Evolutionary conservation across 179 eudicot species (phyloP), one percentile per base, ranked within the genome.

Genomic region (Camellia oleifera): DNA sequence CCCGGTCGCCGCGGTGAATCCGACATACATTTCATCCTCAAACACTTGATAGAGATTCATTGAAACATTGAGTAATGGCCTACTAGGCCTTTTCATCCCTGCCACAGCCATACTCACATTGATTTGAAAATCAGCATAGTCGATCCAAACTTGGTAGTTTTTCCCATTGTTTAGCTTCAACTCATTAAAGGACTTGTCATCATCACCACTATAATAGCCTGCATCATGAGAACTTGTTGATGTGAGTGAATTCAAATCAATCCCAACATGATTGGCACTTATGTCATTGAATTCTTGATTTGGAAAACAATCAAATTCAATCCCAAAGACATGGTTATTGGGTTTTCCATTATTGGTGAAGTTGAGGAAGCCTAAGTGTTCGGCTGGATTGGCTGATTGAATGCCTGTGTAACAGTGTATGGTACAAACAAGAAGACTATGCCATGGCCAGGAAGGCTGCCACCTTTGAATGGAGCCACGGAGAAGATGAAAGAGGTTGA

Each of bases 81-180:
- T 78, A 0, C 13, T 75, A 64, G 91, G 89, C 88, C 88, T 83
- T 40, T 14, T 68, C 72, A 48, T 23, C 60, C 89, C 91, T 23
- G 69, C 85, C 61, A 76, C 57, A 0, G 82, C 88, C 89, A 88
- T 83, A 65, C 84, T 83, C 0, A 88, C 86, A 86, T 83, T 88
- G 9, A 88, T 48, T 0, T 1, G 6, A 65, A 76, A 77, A 73
- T 81, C 85, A 50, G 40, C 65, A 81, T 79, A 88, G 67, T 88
- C 91, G 80, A 88, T 83, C 89, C 91, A 86, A 20, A 85, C 91
- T 73, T 88, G 91, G 68, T 88, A 88, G 40, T 84, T 83, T 26
- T 62, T 83, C 32, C 91, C 91, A 78, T 81, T 71, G 18, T 88
- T 88, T 1, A 88, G 82, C 82, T 18, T 77, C 72, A 86, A 69